Conservation (phyloP, 108 stramenopile species). For the Nannochloropsis salina region DNA sequence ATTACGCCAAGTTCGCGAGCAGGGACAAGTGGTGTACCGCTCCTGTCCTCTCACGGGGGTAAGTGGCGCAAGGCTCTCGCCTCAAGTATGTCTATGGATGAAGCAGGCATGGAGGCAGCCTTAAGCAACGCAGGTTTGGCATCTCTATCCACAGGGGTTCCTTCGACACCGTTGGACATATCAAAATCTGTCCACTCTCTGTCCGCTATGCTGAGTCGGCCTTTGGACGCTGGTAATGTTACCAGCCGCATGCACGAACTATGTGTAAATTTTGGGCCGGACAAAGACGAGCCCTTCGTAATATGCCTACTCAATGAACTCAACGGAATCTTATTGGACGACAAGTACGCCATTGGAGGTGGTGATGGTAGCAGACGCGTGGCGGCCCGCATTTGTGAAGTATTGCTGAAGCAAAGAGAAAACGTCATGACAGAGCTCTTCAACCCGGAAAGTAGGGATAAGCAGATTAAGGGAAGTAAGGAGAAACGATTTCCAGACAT, state of each 20-base stretch:
- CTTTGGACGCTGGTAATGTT: neutral
- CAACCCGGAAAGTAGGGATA: neutral
- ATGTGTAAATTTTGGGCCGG: neutral
- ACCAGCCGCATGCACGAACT: neutral
- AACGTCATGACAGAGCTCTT: neutral
- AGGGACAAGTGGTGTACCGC: neutral
- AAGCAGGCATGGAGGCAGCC: neutral
- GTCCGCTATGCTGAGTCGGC: neutral
- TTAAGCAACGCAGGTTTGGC: neutral
- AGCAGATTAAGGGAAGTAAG: neutral
- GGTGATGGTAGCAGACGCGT: neutral
- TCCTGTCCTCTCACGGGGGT: neutral
- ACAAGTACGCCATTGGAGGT: neutral
- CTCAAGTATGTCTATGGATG: neutral
- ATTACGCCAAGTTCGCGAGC: neutral
- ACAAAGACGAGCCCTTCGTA: slow-evolving; percentile 12
- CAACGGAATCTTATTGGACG: neutral
- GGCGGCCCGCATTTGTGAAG: neutral
- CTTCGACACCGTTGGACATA: neutral
- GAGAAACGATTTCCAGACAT: slow-evolving; percentile 2
- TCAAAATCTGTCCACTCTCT: neutral
- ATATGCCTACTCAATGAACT: slow-evolving; percentile 2
- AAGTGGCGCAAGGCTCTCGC: slow-evolving; percentile 14
- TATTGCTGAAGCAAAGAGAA: neutral
- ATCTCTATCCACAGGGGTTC: neutral